A percentile compares a stretch with the other conserved stretches of the same genome.
Conservation (phyloP, 805 yeast species). For the Ogataea nonfermentans region DNA sequence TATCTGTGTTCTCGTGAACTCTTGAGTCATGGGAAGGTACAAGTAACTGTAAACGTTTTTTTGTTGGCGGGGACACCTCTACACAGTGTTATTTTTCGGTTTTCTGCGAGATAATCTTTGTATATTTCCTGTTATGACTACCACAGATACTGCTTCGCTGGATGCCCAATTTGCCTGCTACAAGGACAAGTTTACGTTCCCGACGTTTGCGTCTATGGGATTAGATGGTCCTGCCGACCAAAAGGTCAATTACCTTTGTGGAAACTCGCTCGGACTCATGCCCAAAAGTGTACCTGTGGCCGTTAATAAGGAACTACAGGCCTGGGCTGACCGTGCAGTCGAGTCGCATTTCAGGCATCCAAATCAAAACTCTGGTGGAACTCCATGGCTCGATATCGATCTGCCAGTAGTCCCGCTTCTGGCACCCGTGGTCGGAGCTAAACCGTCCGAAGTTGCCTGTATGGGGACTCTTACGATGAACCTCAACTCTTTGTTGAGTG, state of each 20-base stretch:
- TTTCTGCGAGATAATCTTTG: neutral
- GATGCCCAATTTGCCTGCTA: conserved; percentile 42
- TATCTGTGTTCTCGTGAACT: conserved; percentile 73
- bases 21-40: conserved; percentile 33
- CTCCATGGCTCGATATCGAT: conserved; percentile 84
- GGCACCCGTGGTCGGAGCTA: conserved; percentile 76
- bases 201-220: conserved; percentile 65
- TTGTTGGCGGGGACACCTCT: conserved; percentile 3
- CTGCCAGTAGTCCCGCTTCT: conserved; percentile 67
- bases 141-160: conserved; percentile 29
- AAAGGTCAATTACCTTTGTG: conserved; percentile 67
- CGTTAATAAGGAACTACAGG: conserved; percentile 65
- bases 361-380: conserved; percentile 40
- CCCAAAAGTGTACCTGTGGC: conserved; percentile 62
- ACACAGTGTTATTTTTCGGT: conserved; percentile 1
- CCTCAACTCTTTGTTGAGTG: conserved; percentile 67
- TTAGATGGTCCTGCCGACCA: conserved; percentile 29
- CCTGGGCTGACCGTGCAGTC: conserved; percentile 82
- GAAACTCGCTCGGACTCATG: conserved; percentile 92
- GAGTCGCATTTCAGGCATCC: conserved; percentile 81
- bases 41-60: conserved; percentile 6
- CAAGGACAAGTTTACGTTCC: conserved; percentile 54
- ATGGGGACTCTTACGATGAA: conserved; percentile 87
- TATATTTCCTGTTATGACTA: neutral
- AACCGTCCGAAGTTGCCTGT: conserved; percentile 72